phyloP scores from a whole-genome alignment of 768 basidiomycete species.

The Boletus reticuloceps region DNA sequence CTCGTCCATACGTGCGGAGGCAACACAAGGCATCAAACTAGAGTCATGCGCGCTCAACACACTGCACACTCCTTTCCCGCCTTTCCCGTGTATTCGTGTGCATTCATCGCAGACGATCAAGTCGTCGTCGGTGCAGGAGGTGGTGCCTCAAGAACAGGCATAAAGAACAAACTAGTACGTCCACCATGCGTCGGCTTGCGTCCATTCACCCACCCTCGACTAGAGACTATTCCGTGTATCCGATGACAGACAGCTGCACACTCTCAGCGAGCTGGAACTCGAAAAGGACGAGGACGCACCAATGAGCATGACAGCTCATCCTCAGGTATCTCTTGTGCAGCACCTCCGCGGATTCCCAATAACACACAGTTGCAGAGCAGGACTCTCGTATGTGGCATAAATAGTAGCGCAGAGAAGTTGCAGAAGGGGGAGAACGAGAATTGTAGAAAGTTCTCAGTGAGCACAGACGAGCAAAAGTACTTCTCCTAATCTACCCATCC shows the following conservation, averaged over 20 bases:
- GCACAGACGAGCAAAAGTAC: constrained; percentile 53
- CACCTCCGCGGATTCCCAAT: not conserved
- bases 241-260: constrained; percentile 48
- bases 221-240: constrained; percentile 71
- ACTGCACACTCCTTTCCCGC: constrained; percentile 69
- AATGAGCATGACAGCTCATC: constrained; percentile 86
- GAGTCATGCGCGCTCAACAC: constrained; percentile 75
- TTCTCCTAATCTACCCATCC: constrained; percentile 14
- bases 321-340: constrained; percentile 42
- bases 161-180: constrained; percentile 87
- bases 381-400: constrained; percentile 81
- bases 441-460: constrained; percentile 66
- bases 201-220: constrained; percentile 6
- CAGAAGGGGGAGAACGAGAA: constrained; percentile 76
- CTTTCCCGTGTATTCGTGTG: constrained; percentile 88
- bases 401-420: constrained; percentile 65
- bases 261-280: constrained; percentile 70
- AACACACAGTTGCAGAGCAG: constrained; percentile 34
- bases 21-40: too few species aligned
- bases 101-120: constrained; percentile 68
- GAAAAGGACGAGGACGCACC: constrained; percentile 86
- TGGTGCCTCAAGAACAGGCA: constrained; percentile 80
- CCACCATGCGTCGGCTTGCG: not conserved
- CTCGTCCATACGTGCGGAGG: not conserved
- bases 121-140: constrained; percentile 89